These are phyloP conservation scores for Umbelopsis vinacea DNA, from an alignment of 192 early-diverging fungal genomes.

Conservation along the genomic window DNA sequence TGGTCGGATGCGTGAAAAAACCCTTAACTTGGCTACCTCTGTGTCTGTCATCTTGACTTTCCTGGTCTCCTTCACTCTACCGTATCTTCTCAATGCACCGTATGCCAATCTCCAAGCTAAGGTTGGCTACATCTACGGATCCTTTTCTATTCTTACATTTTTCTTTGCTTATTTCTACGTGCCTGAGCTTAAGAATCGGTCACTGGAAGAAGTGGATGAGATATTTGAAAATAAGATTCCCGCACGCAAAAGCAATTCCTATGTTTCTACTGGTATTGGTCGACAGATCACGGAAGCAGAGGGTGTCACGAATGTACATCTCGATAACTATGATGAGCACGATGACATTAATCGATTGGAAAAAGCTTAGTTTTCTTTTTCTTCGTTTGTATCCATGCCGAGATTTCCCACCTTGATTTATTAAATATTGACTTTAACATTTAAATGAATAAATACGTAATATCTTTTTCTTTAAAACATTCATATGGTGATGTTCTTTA, in stretches of 20 bases:
- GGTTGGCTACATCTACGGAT: slow-evolving; percentile 14
- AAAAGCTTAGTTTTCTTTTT: not conserved
- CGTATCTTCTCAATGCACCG: slow-evolving; percentile 17
- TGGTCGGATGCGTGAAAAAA: slow-evolving; percentile 13
- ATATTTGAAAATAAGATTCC: slow-evolving; percentile 7
- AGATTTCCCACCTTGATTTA: not conserved
- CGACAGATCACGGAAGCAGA: slow-evolving; percentile 7
- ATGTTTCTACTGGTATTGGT: slow-evolving; percentile 2
- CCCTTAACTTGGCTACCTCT: slow-evolving; percentile 9
- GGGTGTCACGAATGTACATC: too few species aligned
- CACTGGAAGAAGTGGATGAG: slow-evolving; percentile 25
- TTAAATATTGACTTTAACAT: not conserved
- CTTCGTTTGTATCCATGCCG: not conserved
- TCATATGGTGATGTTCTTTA: too few species aligned
- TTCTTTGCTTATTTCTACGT: slow-evolving; percentile 7
- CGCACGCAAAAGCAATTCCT: not conserved
- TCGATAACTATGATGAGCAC: not conserved
- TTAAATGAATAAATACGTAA: not conserved
- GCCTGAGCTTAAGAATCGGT: slow-evolving; percentile 22
- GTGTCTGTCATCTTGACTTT: slow-evolving; percentile 19
- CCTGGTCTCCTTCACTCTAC: slow-evolving; percentile 19
- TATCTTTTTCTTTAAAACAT: not conserved
- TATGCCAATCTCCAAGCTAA: slow-evolving; percentile 19
- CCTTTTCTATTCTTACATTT: slow-evolving; percentile 8
- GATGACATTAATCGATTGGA: not conserved